A percentile compares a stretch with the other conserved stretches of the same genome.
phyloP scores from a whole-genome alignment of 257 asterid genomes.

The Scutellaria minor region DNA sequence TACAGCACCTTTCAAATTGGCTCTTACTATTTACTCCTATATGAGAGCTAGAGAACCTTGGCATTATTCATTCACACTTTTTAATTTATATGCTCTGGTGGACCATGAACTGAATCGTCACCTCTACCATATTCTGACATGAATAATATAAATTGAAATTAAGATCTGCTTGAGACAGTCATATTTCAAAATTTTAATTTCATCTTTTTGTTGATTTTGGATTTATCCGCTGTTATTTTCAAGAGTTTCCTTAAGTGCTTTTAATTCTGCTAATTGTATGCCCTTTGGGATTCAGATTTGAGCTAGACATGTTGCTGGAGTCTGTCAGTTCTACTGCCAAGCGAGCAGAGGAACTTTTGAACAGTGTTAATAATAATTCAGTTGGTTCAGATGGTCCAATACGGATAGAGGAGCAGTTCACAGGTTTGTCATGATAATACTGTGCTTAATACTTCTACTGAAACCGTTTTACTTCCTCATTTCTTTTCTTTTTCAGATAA shows the following conservation, averaged over 20 bases:
- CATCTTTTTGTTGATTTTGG: constrained; percentile 22
- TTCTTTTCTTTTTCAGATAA: constrained; percentile 21
- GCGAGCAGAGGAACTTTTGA: constrained; percentile 82
- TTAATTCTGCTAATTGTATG: constrained; percentile 6
- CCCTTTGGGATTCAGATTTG: constrained; percentile 64
- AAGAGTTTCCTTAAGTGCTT: constrained; percentile 23
- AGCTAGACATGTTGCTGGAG: constrained; percentile 96
- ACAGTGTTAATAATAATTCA: constrained; percentile 61
- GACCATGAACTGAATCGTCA: constrained; percentile 14
- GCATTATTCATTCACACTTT: constrained; percentile 10
- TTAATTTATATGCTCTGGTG: constrained; percentile 2
- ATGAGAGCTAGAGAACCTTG: constrained; percentile 22
- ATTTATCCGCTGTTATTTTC: constrained; percentile 2
- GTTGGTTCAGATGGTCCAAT: constrained; percentile 61
- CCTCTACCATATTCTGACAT: constrained; percentile 2
- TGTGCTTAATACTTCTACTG: constrained; percentile 11
- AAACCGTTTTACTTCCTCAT: constrained; percentile 5
- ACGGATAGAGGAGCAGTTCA: constrained; percentile 78
- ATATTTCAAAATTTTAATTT: constrained; percentile 20
- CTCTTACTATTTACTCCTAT: constrained; percentile 19
- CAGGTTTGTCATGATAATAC: constrained; percentile 63
- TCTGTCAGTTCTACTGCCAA: constrained; percentile 81
- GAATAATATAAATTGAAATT: constrained; percentile 12
- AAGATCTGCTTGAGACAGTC: not conserved
- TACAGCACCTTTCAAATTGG: constrained; percentile 31